Percentiles rank a stretch among this genome's conserved stretches.
These are phyloP conservation scores for Emmonsiellopsis sp. DNA, from an alignment of 2,329 filamentous ascomycete species.

Conservation along the genomic window DNA sequence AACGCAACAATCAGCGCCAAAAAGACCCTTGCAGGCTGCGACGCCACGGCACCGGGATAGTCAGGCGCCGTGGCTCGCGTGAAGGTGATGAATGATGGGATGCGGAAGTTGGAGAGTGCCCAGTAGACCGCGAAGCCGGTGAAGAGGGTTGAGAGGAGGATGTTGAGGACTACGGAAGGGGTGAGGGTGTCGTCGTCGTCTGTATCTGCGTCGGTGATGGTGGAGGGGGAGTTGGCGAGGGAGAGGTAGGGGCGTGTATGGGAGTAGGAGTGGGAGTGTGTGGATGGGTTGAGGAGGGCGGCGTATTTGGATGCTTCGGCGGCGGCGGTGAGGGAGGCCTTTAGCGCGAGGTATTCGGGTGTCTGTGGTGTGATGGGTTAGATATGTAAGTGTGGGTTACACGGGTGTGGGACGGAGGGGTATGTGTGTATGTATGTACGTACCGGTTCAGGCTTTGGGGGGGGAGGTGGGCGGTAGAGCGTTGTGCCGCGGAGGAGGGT, in stretches of 20 bases:
- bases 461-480: conserved; percentile 70
- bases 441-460: conserved; percentile 69
- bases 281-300: conserved; percentile 60
- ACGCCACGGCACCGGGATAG: conserved; percentile 12
- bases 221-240: conserved; percentile 10
- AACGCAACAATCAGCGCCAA: conserved; percentile 31
- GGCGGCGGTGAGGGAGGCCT: conserved; percentile 72
- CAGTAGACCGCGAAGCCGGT: conserved; percentile 40
- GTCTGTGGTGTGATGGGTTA: conserved; percentile 43
- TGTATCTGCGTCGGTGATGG: conserved; percentile 18
- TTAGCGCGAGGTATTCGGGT: conserved; percentile 74
- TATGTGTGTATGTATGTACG: background rate
- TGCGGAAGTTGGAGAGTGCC: conserved; percentile 29
- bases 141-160: conserved; percentile 75
- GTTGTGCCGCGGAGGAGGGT: conserved; percentile 59
- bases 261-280: conserved; percentile 31
- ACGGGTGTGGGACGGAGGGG: background rate
- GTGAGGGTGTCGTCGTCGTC: conserved; percentile 27
- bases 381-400: conserved; percentile 7
- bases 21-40: conserved; percentile 30
- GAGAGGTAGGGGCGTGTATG: conserved; percentile 21
- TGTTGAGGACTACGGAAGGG: conserved; percentile 67
- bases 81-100: conserved; percentile 19
- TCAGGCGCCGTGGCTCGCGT: conserved; percentile 11
- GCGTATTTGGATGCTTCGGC: conserved; percentile 77